Conservation (phyloP, 2,329 filamentous ascomycete species). For the Chrysoporthe puriensis region DNA sequence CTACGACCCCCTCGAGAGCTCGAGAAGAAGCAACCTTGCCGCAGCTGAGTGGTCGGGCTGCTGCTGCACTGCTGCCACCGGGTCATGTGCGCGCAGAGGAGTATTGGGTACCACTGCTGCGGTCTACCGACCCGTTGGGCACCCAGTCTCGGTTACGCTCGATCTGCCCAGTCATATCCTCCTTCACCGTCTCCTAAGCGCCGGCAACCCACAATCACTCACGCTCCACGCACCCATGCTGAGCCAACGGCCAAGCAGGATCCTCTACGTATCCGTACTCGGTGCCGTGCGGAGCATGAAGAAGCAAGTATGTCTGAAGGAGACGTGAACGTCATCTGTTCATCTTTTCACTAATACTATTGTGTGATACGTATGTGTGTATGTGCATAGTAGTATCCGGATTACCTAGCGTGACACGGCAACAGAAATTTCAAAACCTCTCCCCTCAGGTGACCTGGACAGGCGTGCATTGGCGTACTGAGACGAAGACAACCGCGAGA, state of each 20-base stretch:
- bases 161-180: slow-evolving; percentile 14
- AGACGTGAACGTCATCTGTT: background rate
- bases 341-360: background rate
- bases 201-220: background rate
- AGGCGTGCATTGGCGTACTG: background rate
- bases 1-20: background rate
- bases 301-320: background rate
- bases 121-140: slow-evolving; percentile 19
- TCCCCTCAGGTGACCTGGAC: background rate
- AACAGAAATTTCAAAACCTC: background rate
- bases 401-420: background rate
- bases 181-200: slow-evolving; percentile 13
- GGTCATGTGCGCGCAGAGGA: slow-evolving; percentile 8
- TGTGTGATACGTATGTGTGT: background rate
- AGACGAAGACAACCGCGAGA: background rate
- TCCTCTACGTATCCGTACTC: background rate
- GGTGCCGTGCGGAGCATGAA: background rate
- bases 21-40: background rate
- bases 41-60: slow-evolving; percentile 3
- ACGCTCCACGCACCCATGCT: background rate
- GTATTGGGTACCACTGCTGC: slow-evolving; percentile 22
- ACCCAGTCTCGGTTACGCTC: slow-evolving; percentile 5
- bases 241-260: background rate
- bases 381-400: too few species aligned
- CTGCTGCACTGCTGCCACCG: background rate